These are phyloP conservation scores for Geoglossum cookeanum DNA, from an alignment of 2,329 filamentous ascomycete genomes.

Conservation along the genomic window DNA sequence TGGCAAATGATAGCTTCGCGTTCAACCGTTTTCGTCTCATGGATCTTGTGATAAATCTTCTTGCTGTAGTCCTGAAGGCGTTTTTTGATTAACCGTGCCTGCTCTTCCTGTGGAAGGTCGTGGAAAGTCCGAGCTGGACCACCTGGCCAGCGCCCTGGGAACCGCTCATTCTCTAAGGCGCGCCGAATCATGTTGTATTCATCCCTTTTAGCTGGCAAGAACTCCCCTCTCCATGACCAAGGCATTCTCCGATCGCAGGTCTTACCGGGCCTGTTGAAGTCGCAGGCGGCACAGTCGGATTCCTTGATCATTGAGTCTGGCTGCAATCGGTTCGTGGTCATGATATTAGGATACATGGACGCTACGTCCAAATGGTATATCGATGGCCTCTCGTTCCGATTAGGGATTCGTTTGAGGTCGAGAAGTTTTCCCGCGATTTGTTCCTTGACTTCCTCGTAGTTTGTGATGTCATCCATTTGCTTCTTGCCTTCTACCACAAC, in stretches of 20 bases:
- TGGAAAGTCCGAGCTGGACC: constrained; percentile 56
- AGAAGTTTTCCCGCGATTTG: constrained; percentile 57
- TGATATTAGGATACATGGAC: constrained; percentile 99
- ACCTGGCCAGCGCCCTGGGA: constrained; percentile 60
- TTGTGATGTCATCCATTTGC: constrained; percentile 28
- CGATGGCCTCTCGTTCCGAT: constrained; percentile 64
- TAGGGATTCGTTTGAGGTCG: constrained; percentile 62
- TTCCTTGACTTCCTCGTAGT: constrained; percentile 46
- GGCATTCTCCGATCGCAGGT: constrained; percentile 88
- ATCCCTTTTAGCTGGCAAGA: constrained; percentile 83
- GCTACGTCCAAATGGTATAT: constrained; percentile 98
- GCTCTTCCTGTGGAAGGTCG: constrained; percentile 65
- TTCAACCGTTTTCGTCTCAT: constrained; percentile 80
- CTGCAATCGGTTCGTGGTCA: constrained; percentile 96
- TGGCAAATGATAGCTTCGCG: constrained; percentile 97
- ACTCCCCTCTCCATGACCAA: constrained; percentile 97
- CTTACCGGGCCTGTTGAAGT: constrained; percentile 94
- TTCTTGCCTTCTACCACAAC: constrained; percentile 34
- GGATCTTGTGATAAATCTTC: constrained; percentile 99
- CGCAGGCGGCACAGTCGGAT: constrained; percentile 88
- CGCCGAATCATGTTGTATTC: constrained; percentile 99
- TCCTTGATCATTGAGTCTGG: constrained; percentile 98
- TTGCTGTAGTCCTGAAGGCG: constrained; percentile 84
- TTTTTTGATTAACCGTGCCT: constrained; percentile 63
- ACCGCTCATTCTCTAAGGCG: constrained; percentile 77